Base-by-base conservation (phyloP, 306 rosid species). In the Vigna hirtella region DNA sequence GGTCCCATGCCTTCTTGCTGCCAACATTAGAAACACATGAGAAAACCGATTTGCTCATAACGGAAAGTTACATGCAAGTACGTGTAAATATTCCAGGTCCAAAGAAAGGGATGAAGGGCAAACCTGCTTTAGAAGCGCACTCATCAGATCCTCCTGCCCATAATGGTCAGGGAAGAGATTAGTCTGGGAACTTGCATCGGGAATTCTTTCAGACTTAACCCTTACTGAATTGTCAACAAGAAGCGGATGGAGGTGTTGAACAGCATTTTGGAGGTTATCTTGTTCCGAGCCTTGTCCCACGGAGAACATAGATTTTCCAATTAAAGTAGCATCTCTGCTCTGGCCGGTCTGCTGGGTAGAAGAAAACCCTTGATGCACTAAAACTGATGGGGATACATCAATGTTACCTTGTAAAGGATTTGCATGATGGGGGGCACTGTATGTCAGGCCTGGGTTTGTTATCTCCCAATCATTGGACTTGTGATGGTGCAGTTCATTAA, bases 121-220 rank as follows among this genome's bases (percentile, higher is more conserved):
- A 80, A 96, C 99, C 97, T 96, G 98, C 85, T 90, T 91, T 77
- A 96, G 86, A 78, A 96, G 87, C 66, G 93, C 97, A 80, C 97
- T 96, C 96, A 96, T 89, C 53, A 96, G 91, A 83, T 96, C 99
- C 5, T 96, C 99, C 83, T 91, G 98, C 26, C 90, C 98, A 63
- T 79, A 93, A 43, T 93, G 93, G 16, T 91, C 97, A 28, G 89
- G 81, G 79, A 87, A 90, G 82, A 91, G 79, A 82, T 70, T 77
- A 24, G 55, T 58, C 66, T 88, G 93, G 74, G 81, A 69, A 77
- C 83, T 80, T 53, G 83, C 82, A 53, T 93, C 94, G 1, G 93
- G 84, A 73, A 83, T 28, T 53, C 84, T 87, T 88, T 93, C 97
- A 42, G 93, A 47, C 80, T 93, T 96, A 17, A 91, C 84, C 85